A percentile compares a stretch with the other conserved stretches of the same genome.
These are phyloP conservation scores for Didymella keratinophila DNA, from an alignment of 2,329 filamentous ascomycete genomes.

Conservation along the genomic window DNA sequence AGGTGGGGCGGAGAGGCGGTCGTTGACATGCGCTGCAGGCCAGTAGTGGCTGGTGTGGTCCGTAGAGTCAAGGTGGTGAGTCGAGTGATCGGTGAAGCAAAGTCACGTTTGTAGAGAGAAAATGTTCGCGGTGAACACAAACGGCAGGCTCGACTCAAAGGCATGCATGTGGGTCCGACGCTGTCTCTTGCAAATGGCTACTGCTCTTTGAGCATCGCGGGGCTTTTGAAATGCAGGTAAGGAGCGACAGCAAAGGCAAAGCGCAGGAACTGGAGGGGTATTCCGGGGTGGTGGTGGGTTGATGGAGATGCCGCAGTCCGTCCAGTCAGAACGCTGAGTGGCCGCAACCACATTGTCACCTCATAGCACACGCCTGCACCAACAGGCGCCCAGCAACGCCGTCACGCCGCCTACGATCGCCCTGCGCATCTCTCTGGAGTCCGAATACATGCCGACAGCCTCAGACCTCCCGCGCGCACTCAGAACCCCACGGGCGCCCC, in stretches of 20 bases:
- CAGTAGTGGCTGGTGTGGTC: slow-evolving; percentile 7
- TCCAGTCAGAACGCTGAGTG: slow-evolving; percentile 45
- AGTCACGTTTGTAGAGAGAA: slow-evolving; percentile 34
- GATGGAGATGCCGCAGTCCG: slow-evolving; percentile 39
- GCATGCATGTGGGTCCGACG: slow-evolving; percentile 32
- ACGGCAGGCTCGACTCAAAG: slow-evolving; percentile 40
- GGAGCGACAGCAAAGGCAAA: slow-evolving; percentile 9
- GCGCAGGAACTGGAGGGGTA: slow-evolving; percentile 18
- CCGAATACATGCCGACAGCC: slow-evolving; percentile 46
- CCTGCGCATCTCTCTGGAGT: not conserved
- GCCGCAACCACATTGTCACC: slow-evolving; percentile 42
- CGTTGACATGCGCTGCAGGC: slow-evolving; percentile 43
- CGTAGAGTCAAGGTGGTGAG: slow-evolving; percentile 13
- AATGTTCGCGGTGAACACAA: slow-evolving; percentile 39
- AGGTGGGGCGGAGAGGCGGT: slow-evolving; percentile 25
- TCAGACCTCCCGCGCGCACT: slow-evolving; percentile 39
- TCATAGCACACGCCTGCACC: slow-evolving; percentile 22
- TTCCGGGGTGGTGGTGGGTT: slow-evolving; percentile 21
- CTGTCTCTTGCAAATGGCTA: slow-evolving; percentile 9
- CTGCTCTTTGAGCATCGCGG: slow-evolving; percentile 7
- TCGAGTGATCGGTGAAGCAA: slow-evolving; percentile 19
- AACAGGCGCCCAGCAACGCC: slow-evolving; percentile 20
- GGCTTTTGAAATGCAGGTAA: slow-evolving; percentile 4
- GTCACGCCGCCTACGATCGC: slow-evolving; percentile 14
- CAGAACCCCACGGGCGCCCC: slow-evolving; percentile 44